Evolutionary conservation across 2,329 filamentous ascomycete species (phyloP).

Genomic region (Eutypa lata): DNA sequence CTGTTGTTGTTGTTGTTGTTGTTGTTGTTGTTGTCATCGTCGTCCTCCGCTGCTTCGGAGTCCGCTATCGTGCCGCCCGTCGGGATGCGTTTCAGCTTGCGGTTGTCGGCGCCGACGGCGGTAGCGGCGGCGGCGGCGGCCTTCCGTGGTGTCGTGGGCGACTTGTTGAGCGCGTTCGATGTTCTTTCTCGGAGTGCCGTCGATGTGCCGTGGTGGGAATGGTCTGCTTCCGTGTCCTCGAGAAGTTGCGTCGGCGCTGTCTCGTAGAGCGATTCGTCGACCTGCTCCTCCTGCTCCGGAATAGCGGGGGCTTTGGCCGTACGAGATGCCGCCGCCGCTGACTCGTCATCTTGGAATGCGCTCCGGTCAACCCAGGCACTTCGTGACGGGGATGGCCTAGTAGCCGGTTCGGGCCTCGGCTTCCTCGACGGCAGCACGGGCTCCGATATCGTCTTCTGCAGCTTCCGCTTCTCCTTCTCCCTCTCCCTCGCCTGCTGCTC

Average conservation of each 20-base stretch:
- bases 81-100: slow-evolving; percentile 30
- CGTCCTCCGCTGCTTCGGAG: slow-evolving; percentile 36
- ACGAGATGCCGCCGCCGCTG: slow-evolving; percentile 9
- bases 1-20: too few relatives aligned
- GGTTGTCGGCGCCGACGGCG: slow-evolving; percentile 3
- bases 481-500: slow-evolving; percentile 6
- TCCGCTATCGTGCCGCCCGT: slow-evolving; percentile 38
- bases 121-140: not conserved
- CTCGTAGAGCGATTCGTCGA: slow-evolving; percentile 30
- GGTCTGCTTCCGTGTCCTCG: slow-evolving; percentile 23
- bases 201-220: slow-evolving; percentile 10
- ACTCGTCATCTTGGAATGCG: slow-evolving; percentile 35
- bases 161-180: slow-evolving; percentile 39
- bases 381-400: slow-evolving; percentile 7
- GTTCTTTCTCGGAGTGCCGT: slow-evolving; percentile 38
- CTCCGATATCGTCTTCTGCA: slow-evolving; percentile 17
- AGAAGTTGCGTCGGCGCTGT: slow-evolving; percentile 38
- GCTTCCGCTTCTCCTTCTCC: slow-evolving; percentile 14
- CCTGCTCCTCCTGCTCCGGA: slow-evolving; percentile 5
- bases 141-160: slow-evolving; percentile 31
- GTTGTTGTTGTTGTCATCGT: not conserved
- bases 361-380: slow-evolving; percentile 35
- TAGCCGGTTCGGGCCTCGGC: slow-evolving; percentile 6
- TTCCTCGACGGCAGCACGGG: slow-evolving; percentile 9
- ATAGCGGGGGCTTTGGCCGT: not conserved